Evolutionary conservation across 805 yeast species (phyloP).

Genomic region (Wickerhamomyces canadensis): DNA sequence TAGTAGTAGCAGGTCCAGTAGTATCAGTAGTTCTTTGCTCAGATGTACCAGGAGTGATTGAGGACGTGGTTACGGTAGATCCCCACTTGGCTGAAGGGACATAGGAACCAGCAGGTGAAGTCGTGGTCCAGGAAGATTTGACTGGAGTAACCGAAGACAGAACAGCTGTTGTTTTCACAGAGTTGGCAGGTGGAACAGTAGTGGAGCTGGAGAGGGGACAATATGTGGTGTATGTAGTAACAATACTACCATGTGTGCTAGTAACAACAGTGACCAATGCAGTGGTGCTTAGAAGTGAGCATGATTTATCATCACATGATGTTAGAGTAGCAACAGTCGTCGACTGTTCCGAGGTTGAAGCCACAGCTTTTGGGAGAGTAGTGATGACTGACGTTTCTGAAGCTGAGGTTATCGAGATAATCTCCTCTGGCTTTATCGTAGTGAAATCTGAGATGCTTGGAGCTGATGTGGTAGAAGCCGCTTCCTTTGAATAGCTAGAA

Average conservation of each 20-base stretch:
- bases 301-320: conserved; percentile 13
- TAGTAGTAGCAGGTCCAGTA: conserved; percentile 1
- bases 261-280: conserved; percentile 18
- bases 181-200: no score
- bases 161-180: no score
- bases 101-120: conserved; percentile 10
- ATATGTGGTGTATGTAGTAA: conserved; percentile 5
- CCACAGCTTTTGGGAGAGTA: not conserved
- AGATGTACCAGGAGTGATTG: conserved; percentile 3
- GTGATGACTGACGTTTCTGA: not conserved
- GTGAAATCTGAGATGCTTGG: no score
- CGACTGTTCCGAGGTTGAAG: not conserved
- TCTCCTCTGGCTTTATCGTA: no score
- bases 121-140: no score
- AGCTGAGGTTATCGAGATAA: no score
- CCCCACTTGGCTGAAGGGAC: no score
- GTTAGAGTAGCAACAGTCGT: conserved; percentile 1
- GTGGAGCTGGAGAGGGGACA: conserved; percentile 16
- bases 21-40: conserved; percentile 5
- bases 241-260: conserved; percentile 18
- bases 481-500: not conserved
- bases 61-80: conserved; percentile 15
- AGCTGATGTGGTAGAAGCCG: no score
- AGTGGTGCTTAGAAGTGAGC: conserved; percentile 21
- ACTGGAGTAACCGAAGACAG: no score